Evolutionary conservation across 2,329 filamentous ascomycete species (phyloP), one percentile per base, ranked within the genome.

Genomic region (Sporothrix luriei): DNA sequence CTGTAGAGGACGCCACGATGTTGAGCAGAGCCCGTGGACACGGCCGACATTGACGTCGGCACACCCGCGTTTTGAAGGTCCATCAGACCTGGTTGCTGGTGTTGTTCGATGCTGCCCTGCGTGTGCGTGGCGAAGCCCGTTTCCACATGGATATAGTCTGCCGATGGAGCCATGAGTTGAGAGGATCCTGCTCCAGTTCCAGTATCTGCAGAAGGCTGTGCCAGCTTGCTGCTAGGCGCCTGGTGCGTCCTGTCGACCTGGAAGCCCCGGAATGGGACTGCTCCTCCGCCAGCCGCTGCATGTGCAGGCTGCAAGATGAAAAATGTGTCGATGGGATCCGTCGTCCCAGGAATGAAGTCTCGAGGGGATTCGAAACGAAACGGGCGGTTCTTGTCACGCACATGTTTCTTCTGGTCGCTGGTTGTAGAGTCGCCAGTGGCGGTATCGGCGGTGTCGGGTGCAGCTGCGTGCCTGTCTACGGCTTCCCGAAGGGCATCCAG

Each of bases 401-500:
- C 33, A 29, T 2, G 48, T 1, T 5, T 52, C 14, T 26, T 61
- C 21, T n/a, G 71, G 7, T 72, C 73, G 59, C 40, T 73, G 72
- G 21, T 71, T 71, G 48, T 26, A n/a, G 38, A 13, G 5, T 9
- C 38, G 24, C 26, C 38, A 21, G 13, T 26, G 10, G 11, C 13
- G 29, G 6, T 21, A 43, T 46, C 57, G 38, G n/a, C 21, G 10
- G 11, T 38, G 29, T 14, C 13, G 14, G 40, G 2, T 26, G 5
- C 71, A 4, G 72, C 73, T 3, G 64, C 13, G 71, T 74, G 75
- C 33, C 76, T 74, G 13, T 73, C 72, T 16, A 83, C 80, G 4
- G 80, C 81, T 38, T 81, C 77, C 29, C 79, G 77, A 71, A 88
- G 87, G 6, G 80, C 81, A 3, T 79, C 78, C 14, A 87, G 76